A percentile compares a stretch with the other conserved stretches of the same genome.
Conservation (phyloP, 768 basidiomycete genomes). For the Boletus reticuloceps region DNA sequence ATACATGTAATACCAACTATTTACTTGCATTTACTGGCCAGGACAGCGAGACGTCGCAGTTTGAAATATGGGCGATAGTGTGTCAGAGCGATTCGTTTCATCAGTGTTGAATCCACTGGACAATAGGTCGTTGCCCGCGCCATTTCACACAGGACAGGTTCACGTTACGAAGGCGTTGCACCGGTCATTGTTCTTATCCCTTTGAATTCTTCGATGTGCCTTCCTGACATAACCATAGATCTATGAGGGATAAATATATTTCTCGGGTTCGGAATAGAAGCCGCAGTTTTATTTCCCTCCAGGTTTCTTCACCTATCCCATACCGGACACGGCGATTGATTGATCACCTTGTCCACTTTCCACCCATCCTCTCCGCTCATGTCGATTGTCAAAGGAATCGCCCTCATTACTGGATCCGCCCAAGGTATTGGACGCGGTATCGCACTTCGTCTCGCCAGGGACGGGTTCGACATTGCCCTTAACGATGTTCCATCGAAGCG, state of each 20-base stretch:
- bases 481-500: conserved; percentile 31
- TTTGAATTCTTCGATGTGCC: neutral
- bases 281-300: neutral
- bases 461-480: conserved; percentile 31
- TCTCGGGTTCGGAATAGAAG: too few species aligned
- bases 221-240: neutral
- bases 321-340: too few species aligned
- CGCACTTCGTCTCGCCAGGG: conserved; percentile 33
- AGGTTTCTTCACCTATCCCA: too few species aligned
- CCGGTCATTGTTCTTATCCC: too few species aligned
- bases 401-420: conserved; percentile 36
- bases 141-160: too few species aligned
- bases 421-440: conserved; percentile 30
- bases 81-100: neutral
- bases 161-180: too few species aligned
- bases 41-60: neutral
- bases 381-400: conserved; percentile 28
- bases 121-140: too few species aligned
- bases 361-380: conserved; percentile 2
- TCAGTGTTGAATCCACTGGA: neutral
- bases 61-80: neutral
- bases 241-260: neutral
- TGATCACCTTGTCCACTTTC: neutral
- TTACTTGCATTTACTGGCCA: neutral
- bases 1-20: conserved; percentile 6